phyloP scores from a whole-genome alignment of 352 stramenopile genomes.

The Pythium volutum region DNA sequence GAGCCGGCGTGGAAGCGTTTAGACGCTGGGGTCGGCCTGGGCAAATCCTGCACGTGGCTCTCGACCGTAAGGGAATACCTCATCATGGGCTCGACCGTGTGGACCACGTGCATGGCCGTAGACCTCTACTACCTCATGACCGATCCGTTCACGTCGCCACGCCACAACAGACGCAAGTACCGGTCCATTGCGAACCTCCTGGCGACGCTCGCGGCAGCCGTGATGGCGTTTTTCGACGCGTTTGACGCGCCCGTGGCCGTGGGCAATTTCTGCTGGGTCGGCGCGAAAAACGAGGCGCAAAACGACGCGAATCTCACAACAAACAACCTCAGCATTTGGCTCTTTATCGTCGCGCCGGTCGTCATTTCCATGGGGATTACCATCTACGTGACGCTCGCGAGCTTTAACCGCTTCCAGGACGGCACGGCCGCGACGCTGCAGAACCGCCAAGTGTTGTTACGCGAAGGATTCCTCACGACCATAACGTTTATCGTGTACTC shows the following conservation, averaged over 20 bases:
- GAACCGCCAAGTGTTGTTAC: constrained; percentile 51
- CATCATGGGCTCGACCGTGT: constrained; percentile 70
- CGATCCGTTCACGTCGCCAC: constrained; percentile 75
- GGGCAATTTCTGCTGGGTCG: constrained; percentile 74
- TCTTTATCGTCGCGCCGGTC: constrained; percentile 66
- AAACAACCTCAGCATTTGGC: constrained; percentile 42
- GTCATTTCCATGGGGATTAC: constrained; percentile 52
- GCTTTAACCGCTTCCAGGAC: constrained; percentile 53
- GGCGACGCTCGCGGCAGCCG: constrained; percentile 34
- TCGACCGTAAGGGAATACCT: constrained; percentile 67
- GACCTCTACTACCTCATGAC: constrained; percentile 79
- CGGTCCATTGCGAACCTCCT: constrained; percentile 44
- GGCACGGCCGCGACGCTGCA: constrained; percentile 59
- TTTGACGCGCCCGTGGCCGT: constrained; percentile 59
- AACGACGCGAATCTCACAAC: constrained; percentile 31
- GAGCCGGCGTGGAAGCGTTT: constrained; percentile 53
- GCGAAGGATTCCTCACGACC: constrained; percentile 69
- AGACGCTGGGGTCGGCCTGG: constrained; percentile 33
- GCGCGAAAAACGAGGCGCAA: constrained; percentile 37
- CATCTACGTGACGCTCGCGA: constrained; percentile 66
- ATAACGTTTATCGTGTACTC: constrained; percentile 69
- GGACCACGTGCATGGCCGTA: constrained; percentile 67
- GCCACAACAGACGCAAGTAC: constrained; percentile 67
- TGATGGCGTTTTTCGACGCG: constrained; percentile 51
- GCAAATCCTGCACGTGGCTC: constrained; percentile 51